Base-by-base conservation (phyloP, 1,284 basidiomycete species). In the Pterulicium gracile region DNA sequence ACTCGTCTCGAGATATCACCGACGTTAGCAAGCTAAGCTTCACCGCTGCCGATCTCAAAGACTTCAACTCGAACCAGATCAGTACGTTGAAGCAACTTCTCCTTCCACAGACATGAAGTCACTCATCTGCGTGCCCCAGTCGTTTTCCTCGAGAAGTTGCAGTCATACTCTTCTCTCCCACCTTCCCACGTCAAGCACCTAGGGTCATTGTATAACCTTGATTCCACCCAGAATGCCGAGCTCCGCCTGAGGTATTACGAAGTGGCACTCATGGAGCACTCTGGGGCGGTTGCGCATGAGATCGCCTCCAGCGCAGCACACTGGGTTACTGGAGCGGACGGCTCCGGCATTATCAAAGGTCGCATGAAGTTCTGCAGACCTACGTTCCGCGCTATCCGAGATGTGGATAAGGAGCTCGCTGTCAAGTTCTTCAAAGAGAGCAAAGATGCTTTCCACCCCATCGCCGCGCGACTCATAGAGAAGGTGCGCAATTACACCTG, bases 281-380 rank as follows among this genome's bases (percentile, higher is more conserved):
- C 58, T 0, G 70, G 80, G 1, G 52, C 61, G 17, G 69, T 69
- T 2, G 80, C 81, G 1, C 63, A 66, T 43, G 52, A 56, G 12
- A 75, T 72, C 49, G 77, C 75, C 1, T 46, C 48, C 0, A 65
- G 71, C 17, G 85, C 81, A 1, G 73, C 70, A 0, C 66, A 72
- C 23, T 88, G 85, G 86, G 76, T 82, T n/a, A 73, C 79, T 13
- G 84, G 82, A 1, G 65, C 60, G 17, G 76, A 79, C 50, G 75
- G 66, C 21, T 73, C 68, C 10, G 78, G 73, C 2, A 63, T 77
- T 32, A 62, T 87, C 49, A 80, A 82, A 56, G 85, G 83, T 3
- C 68, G 87, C 17, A 88, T 89, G 85, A 89, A 90, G 60, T 88
- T 88, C 65, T 88, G 84, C 59, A 63, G 88, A 47, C 82, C 82